A percentile compares a stretch with the other conserved stretches of the same genome.
Conservation (phyloP, 495 filamentous ascomycete species). For the Penicillium ochrochloron region DNA sequence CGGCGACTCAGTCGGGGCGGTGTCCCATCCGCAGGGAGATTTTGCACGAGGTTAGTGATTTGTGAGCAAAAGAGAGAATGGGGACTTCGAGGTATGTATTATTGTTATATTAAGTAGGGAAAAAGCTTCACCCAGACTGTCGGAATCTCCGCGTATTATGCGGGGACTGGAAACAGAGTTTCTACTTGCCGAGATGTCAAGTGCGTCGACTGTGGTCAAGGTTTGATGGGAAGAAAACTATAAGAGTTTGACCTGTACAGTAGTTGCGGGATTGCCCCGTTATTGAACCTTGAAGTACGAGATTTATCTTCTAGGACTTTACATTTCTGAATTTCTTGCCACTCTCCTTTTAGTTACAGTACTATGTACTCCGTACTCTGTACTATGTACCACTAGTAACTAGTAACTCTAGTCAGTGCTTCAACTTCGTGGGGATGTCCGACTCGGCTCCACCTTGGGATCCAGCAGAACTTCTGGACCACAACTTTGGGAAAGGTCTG, state of each 20-base stretch:
- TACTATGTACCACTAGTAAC: neutral
- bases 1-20: constrained; percentile 13
- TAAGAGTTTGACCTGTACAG: neutral
- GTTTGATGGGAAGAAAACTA: neutral
- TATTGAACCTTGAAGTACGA: neutral
- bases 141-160: neutral
- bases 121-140: neutral
- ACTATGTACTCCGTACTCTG: too few relatives aligned
- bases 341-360: neutral
- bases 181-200: neutral
- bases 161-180: neutral
- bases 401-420: neutral
- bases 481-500: neutral
- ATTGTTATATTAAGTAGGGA: neutral
- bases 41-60: neutral
- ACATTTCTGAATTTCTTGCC: neutral
- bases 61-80: neutral
- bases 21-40: neutral
- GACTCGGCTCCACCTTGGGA: neutral
- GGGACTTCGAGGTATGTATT: neutral
- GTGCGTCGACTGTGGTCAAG: neutral
- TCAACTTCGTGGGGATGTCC: neutral
- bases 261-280: neutral
- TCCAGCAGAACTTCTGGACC: neutral
- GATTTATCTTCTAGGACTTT: neutral